Conservation (phyloP, 1,284 basidiomycete genomes). For the Athelia psychrophila region DNA sequence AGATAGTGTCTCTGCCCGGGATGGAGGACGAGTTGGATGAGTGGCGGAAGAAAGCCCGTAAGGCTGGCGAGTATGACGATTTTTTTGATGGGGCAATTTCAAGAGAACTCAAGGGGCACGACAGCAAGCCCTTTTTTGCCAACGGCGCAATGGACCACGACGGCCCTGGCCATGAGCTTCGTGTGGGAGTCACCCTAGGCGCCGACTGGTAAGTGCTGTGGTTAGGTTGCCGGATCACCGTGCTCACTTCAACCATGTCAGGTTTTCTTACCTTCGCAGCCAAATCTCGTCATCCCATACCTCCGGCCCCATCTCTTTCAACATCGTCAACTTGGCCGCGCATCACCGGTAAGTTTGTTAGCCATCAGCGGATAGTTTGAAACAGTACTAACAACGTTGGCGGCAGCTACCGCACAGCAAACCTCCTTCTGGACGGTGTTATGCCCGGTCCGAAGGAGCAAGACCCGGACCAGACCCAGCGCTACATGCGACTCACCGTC, state of each 20-base stretch:
- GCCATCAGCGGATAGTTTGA: too few species aligned
- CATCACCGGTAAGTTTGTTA: neutral
- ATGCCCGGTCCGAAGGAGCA: slow-evolving; percentile 34
- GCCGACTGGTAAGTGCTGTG: too few species aligned
- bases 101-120: slow-evolving; percentile 11
- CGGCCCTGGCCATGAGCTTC: too few species aligned
- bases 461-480: slow-evolving; percentile 26
- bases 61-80: slow-evolving; percentile 12
- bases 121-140: slow-evolving; percentile 18
- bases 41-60: slow-evolving; percentile 12
- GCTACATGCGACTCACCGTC: slow-evolving; percentile 22
- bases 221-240: too few species aligned
- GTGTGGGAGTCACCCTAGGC: too few species aligned
- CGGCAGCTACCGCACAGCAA: slow-evolving; percentile 27
- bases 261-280: too few species aligned
- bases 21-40: slow-evolving; percentile 15
- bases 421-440: slow-evolving; percentile 27
- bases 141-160: slow-evolving; percentile 3
- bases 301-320: too few species aligned
- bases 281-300: too few species aligned
- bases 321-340: neutral
- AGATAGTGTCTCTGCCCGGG: slow-evolving; percentile 13
- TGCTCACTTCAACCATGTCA: too few species aligned
- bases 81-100: slow-evolving; percentile 21
- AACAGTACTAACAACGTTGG: too few species aligned